phyloP scores from a whole-genome alignment of 257 asterid genomes.

The Paulownia fortunei region DNA sequence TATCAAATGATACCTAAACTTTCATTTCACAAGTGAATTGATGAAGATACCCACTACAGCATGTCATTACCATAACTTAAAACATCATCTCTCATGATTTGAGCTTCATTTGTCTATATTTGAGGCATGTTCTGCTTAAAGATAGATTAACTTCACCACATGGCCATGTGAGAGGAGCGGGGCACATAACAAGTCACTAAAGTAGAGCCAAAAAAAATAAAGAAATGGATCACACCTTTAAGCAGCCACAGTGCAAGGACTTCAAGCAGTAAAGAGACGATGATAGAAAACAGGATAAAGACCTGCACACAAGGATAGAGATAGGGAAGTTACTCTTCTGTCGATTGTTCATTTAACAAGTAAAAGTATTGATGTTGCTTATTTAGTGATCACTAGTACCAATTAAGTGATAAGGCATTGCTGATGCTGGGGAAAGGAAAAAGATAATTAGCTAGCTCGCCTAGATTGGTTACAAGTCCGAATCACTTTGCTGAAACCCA shows the following conservation, averaged over 20 bases:
- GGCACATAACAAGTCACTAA: constrained; percentile 12
- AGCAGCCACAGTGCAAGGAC: constrained; percentile 62
- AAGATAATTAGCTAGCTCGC: not conserved
- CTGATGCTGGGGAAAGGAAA: not conserved
- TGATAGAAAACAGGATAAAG: constrained; percentile 78
- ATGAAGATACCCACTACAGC: constrained; percentile 11
- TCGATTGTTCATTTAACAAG: not conserved
- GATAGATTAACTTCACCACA: constrained; percentile 12
- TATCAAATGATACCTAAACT: constrained; percentile 10
- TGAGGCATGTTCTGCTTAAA: not conserved
- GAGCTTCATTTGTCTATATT: constrained; percentile 15
- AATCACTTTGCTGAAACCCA: not conserved
- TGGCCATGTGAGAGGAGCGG: constrained; percentile 6
- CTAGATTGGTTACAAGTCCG: not conserved
- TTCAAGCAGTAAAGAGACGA: constrained; percentile 66
- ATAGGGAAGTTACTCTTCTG: constrained; percentile 11
- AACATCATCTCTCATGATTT: constrained; percentile 10
- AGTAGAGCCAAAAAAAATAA: not conserved
- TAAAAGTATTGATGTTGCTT: not conserved
- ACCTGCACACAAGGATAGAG: constrained; percentile 56
- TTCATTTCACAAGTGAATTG: not conserved
- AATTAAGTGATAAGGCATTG: constrained; percentile 20
- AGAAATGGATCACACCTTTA: constrained; percentile 62
- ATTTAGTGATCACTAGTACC: too few species aligned
- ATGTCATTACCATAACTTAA: constrained; percentile 1